These are phyloP conservation scores for Nakazawaea peltata DNA, from an alignment of 805 yeast genomes.

Conservation along the genomic window DNA sequence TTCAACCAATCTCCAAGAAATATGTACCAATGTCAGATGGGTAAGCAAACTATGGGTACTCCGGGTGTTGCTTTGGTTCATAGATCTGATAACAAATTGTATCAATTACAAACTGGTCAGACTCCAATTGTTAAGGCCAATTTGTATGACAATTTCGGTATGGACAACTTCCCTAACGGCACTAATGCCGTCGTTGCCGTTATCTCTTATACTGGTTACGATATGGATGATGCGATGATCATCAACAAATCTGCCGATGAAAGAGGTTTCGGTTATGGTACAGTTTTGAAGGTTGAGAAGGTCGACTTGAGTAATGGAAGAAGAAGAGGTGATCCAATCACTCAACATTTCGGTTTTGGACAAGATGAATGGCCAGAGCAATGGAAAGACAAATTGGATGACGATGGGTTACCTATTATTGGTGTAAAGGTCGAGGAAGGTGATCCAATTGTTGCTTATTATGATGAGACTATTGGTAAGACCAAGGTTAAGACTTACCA, in stretches of 20 bases:
- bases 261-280: conserved; percentile 96
- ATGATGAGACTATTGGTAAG: conserved; percentile 83
- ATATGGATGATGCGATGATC: conserved; percentile 99
- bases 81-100: conserved; percentile 91
- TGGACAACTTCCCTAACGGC: conserved; percentile 98
- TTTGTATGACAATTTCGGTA: conserved; percentile 90
- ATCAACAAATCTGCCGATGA: conserved; percentile 95
- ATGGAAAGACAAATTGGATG: conserved; percentile 84
- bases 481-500: conserved; percentile 92
- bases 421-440: conserved; percentile 90
- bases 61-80: conserved; percentile 94
- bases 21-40: conserved; percentile 94
- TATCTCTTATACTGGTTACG: conserved; percentile 97
- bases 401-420: conserved; percentile 86
- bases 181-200: conserved; percentile 98
- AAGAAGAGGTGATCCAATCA: conserved; percentile 88
- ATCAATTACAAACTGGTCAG: conserved; percentile 91
- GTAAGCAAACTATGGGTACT: conserved; percentile 99
- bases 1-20: conserved; percentile 98
- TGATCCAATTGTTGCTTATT: conserved; percentile 90
- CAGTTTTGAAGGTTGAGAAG: conserved; percentile 91
- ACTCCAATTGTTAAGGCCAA: conserved; percentile 95
- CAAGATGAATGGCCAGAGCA: conserved; percentile 84
- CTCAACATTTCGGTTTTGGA: conserved; percentile 93
- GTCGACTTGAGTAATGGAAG: conserved; percentile 72